Base-by-base conservation (phyloP, 2,329 filamentous ascomycete species). In the Zasmidium citrigriseum region DNA sequence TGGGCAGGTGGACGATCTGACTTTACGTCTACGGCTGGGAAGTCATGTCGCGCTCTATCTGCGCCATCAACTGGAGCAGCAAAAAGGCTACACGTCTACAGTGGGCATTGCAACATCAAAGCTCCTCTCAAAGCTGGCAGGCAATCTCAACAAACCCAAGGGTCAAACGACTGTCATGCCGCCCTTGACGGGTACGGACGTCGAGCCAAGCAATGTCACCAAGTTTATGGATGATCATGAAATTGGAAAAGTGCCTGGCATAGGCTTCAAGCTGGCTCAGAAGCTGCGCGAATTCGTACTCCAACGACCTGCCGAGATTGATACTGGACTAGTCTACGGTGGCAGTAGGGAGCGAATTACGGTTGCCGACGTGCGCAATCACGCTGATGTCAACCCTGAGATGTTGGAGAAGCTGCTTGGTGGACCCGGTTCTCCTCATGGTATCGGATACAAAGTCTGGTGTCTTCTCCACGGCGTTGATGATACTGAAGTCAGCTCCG, bases 21-120 rank as follows among this genome's bases (percentile, higher is more conserved):
- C 58, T 7, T 75, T 88, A 54, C 86, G 89, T 44, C 80, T 97
- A 29, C 77, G 88, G 12, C 78, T 97, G 9, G 93, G 86, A 3
- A 95, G 91, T 11, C 91, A 97, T 75, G 77, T 98, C 27, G 91
- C 91, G 4, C 80, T 84, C 25, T 81, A 93, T 70, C 74, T 98
- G 23, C 87, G 93, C 12, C 77, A 82, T 56, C 83, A 85, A 68
- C 78, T 98, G 11, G 89, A 96, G 68, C 79, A 86, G 47, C 81
- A 91, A 47, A 88, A 87, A 68, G 91, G 91, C 1, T 96, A 93
- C 75, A 96, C 92, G 0, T 89, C 89, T 24, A 93, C 93, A 1
- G 92, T 90, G 45, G 93, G 93, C 3, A 86, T 98, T 21, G 89
- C 92, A 2, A 96, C 91, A 0, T 93, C 89, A 69, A 98, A 98